phyloP scores from a whole-genome alignment of 805 yeast species.

The Zygosaccharomyces bisporus region DNA sequence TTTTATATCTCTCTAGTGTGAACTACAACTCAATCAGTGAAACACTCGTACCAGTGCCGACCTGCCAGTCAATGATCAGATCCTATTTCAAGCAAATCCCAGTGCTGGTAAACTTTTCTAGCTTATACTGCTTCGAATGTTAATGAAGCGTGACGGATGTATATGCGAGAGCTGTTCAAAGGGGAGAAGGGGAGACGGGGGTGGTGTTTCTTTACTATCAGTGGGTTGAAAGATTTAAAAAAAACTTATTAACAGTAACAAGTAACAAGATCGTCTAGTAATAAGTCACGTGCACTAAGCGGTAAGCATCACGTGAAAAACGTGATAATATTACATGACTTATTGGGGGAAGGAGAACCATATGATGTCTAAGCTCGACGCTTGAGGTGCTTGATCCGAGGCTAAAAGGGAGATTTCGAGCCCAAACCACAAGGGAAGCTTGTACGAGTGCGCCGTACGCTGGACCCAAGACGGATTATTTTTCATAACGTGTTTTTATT shows the following conservation, averaged over 20 bases:
- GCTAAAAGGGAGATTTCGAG: too few relatives aligned
- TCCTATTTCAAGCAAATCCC: background rate
- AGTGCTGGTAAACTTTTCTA: background rate
- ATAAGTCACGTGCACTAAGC: background rate
- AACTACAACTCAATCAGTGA: background rate
- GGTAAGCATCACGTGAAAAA: background rate
- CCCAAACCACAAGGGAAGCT: too few relatives aligned
- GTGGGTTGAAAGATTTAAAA: background rate
- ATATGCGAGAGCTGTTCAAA: background rate
- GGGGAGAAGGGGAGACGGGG: slow-evolving; percentile 6
- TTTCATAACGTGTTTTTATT: too few relatives aligned
- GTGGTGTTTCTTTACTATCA: slow-evolving; percentile 1
- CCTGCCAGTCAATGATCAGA: background rate
- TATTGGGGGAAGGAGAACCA: too few relatives aligned
- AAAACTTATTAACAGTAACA: background rate
- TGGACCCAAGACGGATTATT: too few relatives aligned
- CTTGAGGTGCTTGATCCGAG: too few relatives aligned
- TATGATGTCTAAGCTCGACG: too few relatives aligned
- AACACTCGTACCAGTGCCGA: background rate
- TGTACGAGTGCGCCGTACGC: too few relatives aligned
- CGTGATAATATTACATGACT: background rate
- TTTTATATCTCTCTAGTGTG: background rate
- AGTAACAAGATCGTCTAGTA: background rate
- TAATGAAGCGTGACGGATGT: background rate
- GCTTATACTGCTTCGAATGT: background rate